Base-by-base conservation (phyloP, 176 grass and related monocot species). In the Paspalum vaginatum region DNA sequence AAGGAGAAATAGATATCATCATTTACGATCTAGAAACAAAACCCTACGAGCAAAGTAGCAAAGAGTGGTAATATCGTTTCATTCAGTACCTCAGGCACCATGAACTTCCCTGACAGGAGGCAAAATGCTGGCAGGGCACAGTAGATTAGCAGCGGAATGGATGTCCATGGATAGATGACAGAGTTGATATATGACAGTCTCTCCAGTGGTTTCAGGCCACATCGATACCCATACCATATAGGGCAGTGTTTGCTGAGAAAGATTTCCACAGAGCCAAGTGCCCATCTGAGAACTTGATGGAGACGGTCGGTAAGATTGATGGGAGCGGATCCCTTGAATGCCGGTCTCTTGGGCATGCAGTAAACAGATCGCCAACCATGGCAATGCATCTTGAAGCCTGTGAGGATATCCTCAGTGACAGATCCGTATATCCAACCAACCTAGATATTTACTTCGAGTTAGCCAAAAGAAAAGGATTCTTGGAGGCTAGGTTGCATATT, bases 241-340 rank as follows among this genome's bases (percentile, higher is more conserved):
- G 77, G 77, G 39, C 77, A 80, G 63, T 80, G 77, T n/a, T 68
- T 80, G 77, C 77, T 80, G 68, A 80, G 63, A 68, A 80, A 80
- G 38, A 80, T 80, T 21, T 80, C 77, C 63, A 80, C 21, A 45
- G 77, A 80, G n/a, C 77, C 77, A 27, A 80, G 77, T 27, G 77
- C 77, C 77, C 77, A 80, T 80, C 77, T 68, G 54, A 80, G 21
- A 56, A 80, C 77, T 56, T 80, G 77, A 56, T 80, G 77, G 22
- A 80, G 77, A 68, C 77, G 77, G 16, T 80, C 77, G 2, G 63
- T 44, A 43, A 80, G 77, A 80, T 80, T 80, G 77, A 80, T 68
- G 56, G 77, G 77, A 68, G 77, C 77, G 2, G 77, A 80, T 16
- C 77, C 77, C 49, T 80, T 80, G 63, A 80, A 80, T 68, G 77